phyloP scores from a whole-genome alignment of 176 grass and related monocot species.

The Aegilops speltoides region DNA sequence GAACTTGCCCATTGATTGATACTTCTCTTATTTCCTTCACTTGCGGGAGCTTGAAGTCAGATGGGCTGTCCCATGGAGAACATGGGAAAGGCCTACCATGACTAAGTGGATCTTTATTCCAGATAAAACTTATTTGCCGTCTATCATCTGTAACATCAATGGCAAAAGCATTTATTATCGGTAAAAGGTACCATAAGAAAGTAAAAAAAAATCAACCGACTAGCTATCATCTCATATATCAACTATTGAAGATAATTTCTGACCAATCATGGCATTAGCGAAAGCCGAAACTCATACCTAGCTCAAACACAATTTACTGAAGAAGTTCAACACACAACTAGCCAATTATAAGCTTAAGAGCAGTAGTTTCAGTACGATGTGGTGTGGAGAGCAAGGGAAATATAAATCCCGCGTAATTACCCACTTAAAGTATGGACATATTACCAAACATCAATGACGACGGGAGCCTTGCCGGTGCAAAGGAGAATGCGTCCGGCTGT shows the following conservation, averaged over 20 bases:
- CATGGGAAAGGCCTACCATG: conserved; percentile 46
- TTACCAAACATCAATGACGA: conserved; percentile 66
- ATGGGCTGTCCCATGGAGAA: conserved; percentile 56
- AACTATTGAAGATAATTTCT: neutral
- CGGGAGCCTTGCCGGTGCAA: conserved; percentile 38
- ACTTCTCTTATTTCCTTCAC: conserved; percentile 54
- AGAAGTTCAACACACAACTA: neutral
- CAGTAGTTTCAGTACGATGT: neutral
- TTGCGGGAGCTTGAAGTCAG: conserved; percentile 66
- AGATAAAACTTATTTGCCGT: conserved; percentile 79
- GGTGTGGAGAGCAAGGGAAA: neutral
- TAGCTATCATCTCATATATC: neutral
- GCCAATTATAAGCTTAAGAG: neutral
- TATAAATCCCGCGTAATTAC: neutral
- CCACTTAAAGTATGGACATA: neutral
- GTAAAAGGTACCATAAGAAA: neutral
- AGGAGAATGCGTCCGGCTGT: conserved; percentile 49
- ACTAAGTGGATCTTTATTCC: conserved; percentile 64
- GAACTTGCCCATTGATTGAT: conserved; percentile 52
- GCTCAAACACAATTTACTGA: neutral
- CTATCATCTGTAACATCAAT: conserved; percentile 70
- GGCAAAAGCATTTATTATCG: conserved; percentile 24
- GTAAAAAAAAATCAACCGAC: neutral
- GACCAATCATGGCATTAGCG: neutral
- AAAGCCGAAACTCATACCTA: neutral